phyloP scores from a whole-genome alignment of 192 early-diverging fungal genomes.

The Podila epicladia region DNA sequence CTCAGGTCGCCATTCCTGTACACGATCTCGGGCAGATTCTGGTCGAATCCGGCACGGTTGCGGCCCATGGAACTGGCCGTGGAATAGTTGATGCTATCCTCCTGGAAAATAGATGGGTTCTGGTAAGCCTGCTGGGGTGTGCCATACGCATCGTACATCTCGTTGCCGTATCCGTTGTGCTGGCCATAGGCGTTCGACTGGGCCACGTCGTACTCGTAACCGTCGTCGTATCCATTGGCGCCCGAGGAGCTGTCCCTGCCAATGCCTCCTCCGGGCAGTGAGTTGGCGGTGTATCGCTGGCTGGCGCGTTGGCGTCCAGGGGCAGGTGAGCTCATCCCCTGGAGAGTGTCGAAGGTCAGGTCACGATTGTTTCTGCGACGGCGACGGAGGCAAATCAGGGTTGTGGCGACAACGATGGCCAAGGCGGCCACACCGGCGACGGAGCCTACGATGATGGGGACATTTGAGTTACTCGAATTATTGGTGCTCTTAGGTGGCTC shows the following conservation, averaged over 20 bases:
- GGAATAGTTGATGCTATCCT: slow-evolving; percentile 27
- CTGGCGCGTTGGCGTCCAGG: slow-evolving; percentile 4
- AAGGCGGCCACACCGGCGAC: slow-evolving; percentile 20
- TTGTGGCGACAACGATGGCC: slow-evolving; percentile 31
- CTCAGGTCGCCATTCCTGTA: slow-evolving; percentile 43
- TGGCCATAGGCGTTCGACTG: neutral
- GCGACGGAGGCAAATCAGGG: slow-evolving; percentile 43
- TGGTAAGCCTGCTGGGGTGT: slow-evolving; percentile 15
- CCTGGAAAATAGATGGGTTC: slow-evolving; percentile 50
- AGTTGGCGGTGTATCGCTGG: slow-evolving; percentile 13
- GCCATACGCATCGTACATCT: slow-evolving; percentile 33
- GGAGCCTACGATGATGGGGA: slow-evolving; percentile 40
- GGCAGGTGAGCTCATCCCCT: slow-evolving; percentile 22
- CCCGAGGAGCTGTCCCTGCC: slow-evolving; percentile 6
- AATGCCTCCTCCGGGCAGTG: neutral
- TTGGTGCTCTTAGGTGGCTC: neutral
- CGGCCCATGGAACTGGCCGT: neutral
- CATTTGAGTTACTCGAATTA: slow-evolving; percentile 8
- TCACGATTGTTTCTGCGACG: slow-evolving; percentile 22
- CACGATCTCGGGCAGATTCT: slow-evolving; percentile 43
- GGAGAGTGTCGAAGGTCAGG: slow-evolving; percentile 39
- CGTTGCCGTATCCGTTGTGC: slow-evolving; percentile 20
- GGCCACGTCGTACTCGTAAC: slow-evolving; percentile 24
- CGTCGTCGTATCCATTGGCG: slow-evolving; percentile 24
- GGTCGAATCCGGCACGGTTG: slow-evolving; percentile 17